phyloP scores from a whole-genome alignment of 2,329 filamentous ascomycete species.

The Aspergillus novoparasiticus region DNA sequence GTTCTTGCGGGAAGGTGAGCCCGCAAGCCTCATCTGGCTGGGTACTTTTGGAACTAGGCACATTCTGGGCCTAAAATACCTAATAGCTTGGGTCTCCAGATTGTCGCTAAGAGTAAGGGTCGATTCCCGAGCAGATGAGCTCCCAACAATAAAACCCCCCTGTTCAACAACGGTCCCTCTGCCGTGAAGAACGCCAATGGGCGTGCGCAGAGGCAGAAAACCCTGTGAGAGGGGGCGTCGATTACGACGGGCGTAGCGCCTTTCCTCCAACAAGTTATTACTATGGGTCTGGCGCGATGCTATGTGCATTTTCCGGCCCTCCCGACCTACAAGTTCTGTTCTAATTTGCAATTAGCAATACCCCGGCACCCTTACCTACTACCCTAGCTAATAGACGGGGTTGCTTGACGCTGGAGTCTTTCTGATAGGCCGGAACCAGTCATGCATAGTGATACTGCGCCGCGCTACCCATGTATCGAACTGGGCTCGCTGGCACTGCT shows the following conservation, averaged over 20 bases:
- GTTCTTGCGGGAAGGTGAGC: constrained; percentile 3
- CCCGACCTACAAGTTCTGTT: constrained; percentile 21
- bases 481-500: neutral
- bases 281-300: constrained; percentile 24
- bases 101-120: constrained; percentile 10
- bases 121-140: constrained; percentile 8
- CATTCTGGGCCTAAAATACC: constrained; percentile 13
- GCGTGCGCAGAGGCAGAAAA: constrained; percentile 18
- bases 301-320: constrained; percentile 28
- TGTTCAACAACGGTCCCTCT: constrained; percentile 18
- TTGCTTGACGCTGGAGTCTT: constrained; percentile 12
- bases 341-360: constrained; percentile 20
- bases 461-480: constrained; percentile 11
- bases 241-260: constrained; percentile 27
- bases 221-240: constrained; percentile 25
- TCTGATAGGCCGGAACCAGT: constrained; percentile 8
- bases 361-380: constrained; percentile 12
- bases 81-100: constrained; percentile 10
- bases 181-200: constrained; percentile 27
- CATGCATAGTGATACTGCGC: constrained; percentile 13
- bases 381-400: constrained; percentile 8
- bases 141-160: constrained; percentile 10
- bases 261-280: constrained; percentile 23
- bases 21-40: constrained; percentile 11
- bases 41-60: constrained; percentile 15